Base-by-base conservation (phyloP, 257 asterid genomes). In the Oldenlandia corymbosa region DNA sequence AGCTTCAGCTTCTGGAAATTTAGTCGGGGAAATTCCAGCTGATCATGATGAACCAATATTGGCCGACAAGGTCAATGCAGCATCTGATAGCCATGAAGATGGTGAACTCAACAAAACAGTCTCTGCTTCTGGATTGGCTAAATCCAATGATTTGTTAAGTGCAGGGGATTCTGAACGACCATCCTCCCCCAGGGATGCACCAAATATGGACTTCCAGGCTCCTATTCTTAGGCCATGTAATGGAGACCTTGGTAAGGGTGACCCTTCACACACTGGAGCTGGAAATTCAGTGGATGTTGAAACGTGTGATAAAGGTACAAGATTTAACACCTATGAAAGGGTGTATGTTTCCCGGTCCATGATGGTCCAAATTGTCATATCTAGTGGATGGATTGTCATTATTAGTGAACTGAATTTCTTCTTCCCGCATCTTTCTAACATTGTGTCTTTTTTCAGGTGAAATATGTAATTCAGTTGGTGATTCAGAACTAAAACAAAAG, bases 211-310 rank as follows among this genome's bases (percentile, higher is more conserved):
- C 49, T 66, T 68, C 43, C 87, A 67, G 56, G 83, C 39, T 73
- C 75, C 45, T 11, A 34, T 79, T 71, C 80, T 86, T 62, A 81
- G 79, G 75, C 85, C 85, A 60, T 90, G 88, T 66, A 80, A 66
- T 77, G 65, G 95, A 45, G 72, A 60, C 45, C 34, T 58, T 62
- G 80, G 65, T 58, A 83, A 70, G 5, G 76, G 69, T 58, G 84
- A 73, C 65, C 36, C 72, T 27, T 71, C 75, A 23, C 71, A 30
- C 30, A 65, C 78, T 49, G 80, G 65, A 36, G 30, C 60, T 74
- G 77, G 64, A 37, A 66, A 58, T 68, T 62, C 73, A 27, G 50
- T 70, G 34, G 75, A 79, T 74, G 71, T 68, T 43, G 80, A 78
- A 47, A 69, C 67, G 62, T 72, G 43, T 67, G 69, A 79, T 70